Evolutionary conservation across 2,329 filamentous ascomycete species (phyloP), one percentile per base, ranked within the genome.

Genomic region (Metarhizium rileyi): DNA sequence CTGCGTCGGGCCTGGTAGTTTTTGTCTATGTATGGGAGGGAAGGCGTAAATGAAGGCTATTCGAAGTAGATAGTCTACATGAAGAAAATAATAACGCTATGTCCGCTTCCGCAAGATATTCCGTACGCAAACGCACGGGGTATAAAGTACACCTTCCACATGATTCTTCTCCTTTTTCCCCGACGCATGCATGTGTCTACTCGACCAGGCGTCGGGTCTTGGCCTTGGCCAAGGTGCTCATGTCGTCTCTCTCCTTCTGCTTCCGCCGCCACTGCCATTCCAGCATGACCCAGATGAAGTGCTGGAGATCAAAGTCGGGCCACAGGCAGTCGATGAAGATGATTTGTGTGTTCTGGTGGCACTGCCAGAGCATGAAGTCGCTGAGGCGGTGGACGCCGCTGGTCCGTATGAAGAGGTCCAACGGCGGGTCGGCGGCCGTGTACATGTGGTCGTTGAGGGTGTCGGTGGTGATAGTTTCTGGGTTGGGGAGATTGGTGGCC

Each of bases 301-400:
- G 80, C 83, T 90, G 91, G 4, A 98, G 75, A 63, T 95, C 90
- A 59, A 98, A 96, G 55, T 96, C 89, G 2, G 93, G 93, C 93
- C 93, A 98, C 54, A 95, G 74, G 56, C 88, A 93, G 59, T 95
- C 80, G 50, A 96, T 70, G 64, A 97, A 98, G 52, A 94, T 88
- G 55, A 98, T 86, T 52, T 95, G 86, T 0, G 93, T 96, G 55
- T 91, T 77, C 62, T 95, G 81, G 63, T 97, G 90, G 60, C 88
- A 93, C 68, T 98, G 93, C 93, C 93, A 98, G 30, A 98, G 81
- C 90, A 98, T 93, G 61, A 97, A 98, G 65, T 98, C 93, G 63
- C 90, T 96, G 52, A 98, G 73, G 45, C 93, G 80, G 66, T 90
- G 86, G 14, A 98, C 93, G 26, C 90, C 91, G 54, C 90, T 96